Conservation (phyloP, 306 rosid species). For the Quercus dentata region DNA sequence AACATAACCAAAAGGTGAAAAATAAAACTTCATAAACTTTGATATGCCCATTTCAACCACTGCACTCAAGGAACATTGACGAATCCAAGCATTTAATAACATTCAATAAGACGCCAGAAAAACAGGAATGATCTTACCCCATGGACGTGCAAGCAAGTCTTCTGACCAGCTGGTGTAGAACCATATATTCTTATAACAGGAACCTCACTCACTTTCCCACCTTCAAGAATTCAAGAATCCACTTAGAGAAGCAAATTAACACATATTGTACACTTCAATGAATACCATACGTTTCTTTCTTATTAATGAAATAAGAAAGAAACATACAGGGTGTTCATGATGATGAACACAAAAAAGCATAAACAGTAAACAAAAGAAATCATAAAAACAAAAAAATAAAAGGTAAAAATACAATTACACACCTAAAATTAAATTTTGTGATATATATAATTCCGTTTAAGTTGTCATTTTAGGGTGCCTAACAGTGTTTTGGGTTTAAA, state of each 20-base stretch:
- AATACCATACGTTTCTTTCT: too few species aligned
- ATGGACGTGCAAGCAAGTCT: constrained; percentile 86
- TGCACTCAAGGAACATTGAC: neutral
- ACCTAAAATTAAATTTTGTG: too few species aligned
- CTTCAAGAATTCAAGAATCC: constrained; percentile 24
- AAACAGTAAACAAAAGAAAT: too few species aligned
- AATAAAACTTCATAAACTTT: neutral
- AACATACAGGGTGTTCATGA: too few species aligned
- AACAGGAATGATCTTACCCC: constrained; percentile 45
- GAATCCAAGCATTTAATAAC: neutral
- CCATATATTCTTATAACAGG: constrained; percentile 85
- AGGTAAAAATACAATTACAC: too few species aligned
- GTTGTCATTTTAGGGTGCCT: too few species aligned
- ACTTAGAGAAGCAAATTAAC: neutral
- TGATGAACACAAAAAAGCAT: too few species aligned
- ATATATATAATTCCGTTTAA: too few species aligned
- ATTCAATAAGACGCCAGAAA: neutral
- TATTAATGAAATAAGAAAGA: too few species aligned
- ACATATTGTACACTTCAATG: too few species aligned
- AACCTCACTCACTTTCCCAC: constrained; percentile 79
- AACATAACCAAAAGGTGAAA: neutral
- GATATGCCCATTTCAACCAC: neutral
- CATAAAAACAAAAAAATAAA: too few species aligned
- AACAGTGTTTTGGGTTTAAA: too few species aligned
- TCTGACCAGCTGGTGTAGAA: constrained; percentile 93